Conservation (phyloP, 352 stramenopile genomes). For the Pythium brachiatum region DNA sequence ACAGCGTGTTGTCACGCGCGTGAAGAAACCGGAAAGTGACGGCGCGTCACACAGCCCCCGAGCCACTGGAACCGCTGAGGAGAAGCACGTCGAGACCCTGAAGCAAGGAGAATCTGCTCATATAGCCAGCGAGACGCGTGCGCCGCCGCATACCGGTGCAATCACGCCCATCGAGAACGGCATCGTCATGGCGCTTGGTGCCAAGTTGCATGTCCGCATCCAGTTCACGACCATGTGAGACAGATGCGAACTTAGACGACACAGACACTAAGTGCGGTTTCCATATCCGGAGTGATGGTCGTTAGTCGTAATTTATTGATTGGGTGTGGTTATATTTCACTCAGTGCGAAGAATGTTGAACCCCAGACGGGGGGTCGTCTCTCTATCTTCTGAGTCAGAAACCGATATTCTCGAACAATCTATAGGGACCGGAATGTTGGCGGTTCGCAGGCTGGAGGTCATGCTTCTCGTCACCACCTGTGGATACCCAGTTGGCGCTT, state of each 20-base stretch:
- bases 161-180: constrained; percentile 35
- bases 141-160: background rate
- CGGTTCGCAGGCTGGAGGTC: constrained; percentile 1
- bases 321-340: constrained; percentile 14
- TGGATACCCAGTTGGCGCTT: constrained; percentile 15
- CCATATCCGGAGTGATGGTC: background rate
- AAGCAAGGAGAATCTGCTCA: background rate
- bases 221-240: constrained; percentile 31
- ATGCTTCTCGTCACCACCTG: constrained; percentile 8
- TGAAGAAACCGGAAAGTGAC: background rate
- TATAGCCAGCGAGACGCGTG: background rate
- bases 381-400: background rate
- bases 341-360: constrained; percentile 3
- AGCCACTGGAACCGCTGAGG: background rate
- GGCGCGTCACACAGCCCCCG: background rate
- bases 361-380: constrained; percentile 15
- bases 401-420: constrained; percentile 6
- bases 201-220: constrained; percentile 42
- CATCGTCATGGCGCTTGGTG: constrained; percentile 34
- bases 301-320: background rate
- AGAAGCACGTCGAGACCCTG: background rate
- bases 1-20: constrained; percentile 6
- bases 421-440: constrained; percentile 14
- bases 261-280: too few species aligned
- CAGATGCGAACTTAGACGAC: constrained; percentile 7